Base-by-base conservation (phyloP, 257 asterid species). In the Nyctanthes arbortristis region DNA sequence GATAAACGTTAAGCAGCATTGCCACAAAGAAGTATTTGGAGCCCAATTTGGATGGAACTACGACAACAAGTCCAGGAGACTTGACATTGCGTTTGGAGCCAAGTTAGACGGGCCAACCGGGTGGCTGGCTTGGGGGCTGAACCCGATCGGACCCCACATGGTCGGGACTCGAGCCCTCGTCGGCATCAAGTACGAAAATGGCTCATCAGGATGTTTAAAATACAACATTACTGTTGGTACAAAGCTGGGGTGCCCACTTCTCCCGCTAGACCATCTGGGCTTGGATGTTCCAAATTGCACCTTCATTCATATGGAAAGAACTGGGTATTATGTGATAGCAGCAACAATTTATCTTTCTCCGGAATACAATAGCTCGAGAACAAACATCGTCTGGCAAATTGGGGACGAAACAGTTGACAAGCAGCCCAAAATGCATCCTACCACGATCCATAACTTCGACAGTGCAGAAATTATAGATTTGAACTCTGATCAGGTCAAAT, bases 51-150 rank as follows among this genome's bases (percentile, higher is more conserved):
- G 69, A 7, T 85, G 91, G 89, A 75, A 34, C 7, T 75, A 68
- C 77, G 2, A 54, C 73, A 64, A 39, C 8, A 2, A 35, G 2
- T 34, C 77, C 30, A 80, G 85, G 1, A 66, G 4, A 1, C 78
- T 88, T 0, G 82, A 84, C 60, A 66, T 88, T 7, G 79, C 84
- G 9, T 73, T 82, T 36, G 88, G 87, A 2, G 80, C 86, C 2
- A 72, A 27, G 80, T 65, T 86, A 0, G 16, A 52, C 0, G 28
- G 28, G 2, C 68, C 63, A 1, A 40, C 77, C 2, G 87, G 82
- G 22, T 88, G 95, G 95, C 52, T 88, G 5, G 92, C 95, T 0
- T 88, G 92, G 95, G 95, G 95, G 30, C 45, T 88, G 61, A 88
- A 88, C 75, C 92, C 88, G 0, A 7, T 5, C 12, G 74, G 71